Evolutionary conservation across 1,139 yeast genomes (phyloP), one percentile per base, ranked within the genome.

Genomic region (Kluyveromyces sp.): DNA sequence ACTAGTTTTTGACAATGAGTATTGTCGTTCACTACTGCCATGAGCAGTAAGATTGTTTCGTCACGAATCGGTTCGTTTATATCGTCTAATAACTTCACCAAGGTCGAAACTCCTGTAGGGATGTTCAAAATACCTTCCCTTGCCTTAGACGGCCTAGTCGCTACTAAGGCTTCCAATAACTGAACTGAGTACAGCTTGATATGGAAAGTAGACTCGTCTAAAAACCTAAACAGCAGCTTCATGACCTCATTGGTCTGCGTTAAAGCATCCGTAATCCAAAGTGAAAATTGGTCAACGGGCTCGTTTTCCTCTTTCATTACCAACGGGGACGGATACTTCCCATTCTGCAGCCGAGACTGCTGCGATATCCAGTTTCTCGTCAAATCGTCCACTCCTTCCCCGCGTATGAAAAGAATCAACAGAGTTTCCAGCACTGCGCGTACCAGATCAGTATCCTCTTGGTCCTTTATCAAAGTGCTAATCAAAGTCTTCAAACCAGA

Each of bases 221-320:
- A 60, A 3, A 84, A 68, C 17, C 76, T 75, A 25, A 87, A 67
- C 40, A 88, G 64, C 3, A 77, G 64, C 19, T 74, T 70, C 36
- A 92, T 70, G 25, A 78, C 73, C 26, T 77, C 81, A 33, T 71
- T 72, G 29, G 74, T 75, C 58, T 86, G 94, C 1, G 92, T 84
- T 55, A 94, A 71, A 53, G 88, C 97, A 64, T 94, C 98, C 0
- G 97, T 88, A 34, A 94, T 83, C 96, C 96, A 89, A 49, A 88
- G 67, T 0, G 96, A 85, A 53, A 94, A 85, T 56, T 87, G 95
- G 58, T 92, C 96, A 13, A 78, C 75, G 8, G 73, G 63, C 26
- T 65, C 60, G 7, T 60, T 57, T 36, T 76, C 75, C 34, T 75
- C 74, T 36, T 75, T 77, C 65, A 80, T 64, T 20, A 84, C 67